Base-by-base conservation (phyloP, 805 yeast species). In the Candida tallmaniae region DNA sequence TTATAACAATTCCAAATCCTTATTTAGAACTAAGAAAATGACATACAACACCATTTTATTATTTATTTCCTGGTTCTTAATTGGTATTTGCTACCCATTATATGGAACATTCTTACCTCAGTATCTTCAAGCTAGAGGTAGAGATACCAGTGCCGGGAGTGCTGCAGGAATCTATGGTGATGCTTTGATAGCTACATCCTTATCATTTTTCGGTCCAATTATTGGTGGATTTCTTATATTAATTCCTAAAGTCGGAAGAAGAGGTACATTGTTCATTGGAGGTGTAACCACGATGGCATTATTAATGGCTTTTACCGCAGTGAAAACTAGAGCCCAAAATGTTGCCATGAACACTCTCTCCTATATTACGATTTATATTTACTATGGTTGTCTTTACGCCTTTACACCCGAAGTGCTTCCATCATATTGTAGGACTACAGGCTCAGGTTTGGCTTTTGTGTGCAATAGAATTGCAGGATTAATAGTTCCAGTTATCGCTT, bases 301-400 rank as follows among this genome's bases (percentile, higher is more conserved):
- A 33, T 50, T 79, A 35, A 76, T 78, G 51, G 80, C 78, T 28
- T 78, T 75, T 48, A 78, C 84, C n/a, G 68, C 76, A 0, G 78
- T 76, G 10, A 66, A 70, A 52, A 70, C 78, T 0, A 59, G 72
- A 34, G 55, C 67, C 21, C 56, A 60, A 14, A 52, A 60, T 43
- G 50, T 58, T 31, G 68, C 56, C 4, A 73, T 64, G 48, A 74
- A 73, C 45, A 71, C 76, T 12, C 71, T 74, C 13, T 73, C 79
- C 18, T 74, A 70, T 51, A 56, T 74, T 36, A 44, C 50, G 39
- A 52, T 28, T 47, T 59, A 36, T 43, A 54, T 53, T 14, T 74
- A 74, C 48, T 52, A 52, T 31, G 53, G 48, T 7, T 44, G 50
- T 19, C 47, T 62, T 19, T 62, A 59, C 36, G 66, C 65, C 3